Conservation (phyloP, 345 rosid species). For the Citrus inodora region DNA sequence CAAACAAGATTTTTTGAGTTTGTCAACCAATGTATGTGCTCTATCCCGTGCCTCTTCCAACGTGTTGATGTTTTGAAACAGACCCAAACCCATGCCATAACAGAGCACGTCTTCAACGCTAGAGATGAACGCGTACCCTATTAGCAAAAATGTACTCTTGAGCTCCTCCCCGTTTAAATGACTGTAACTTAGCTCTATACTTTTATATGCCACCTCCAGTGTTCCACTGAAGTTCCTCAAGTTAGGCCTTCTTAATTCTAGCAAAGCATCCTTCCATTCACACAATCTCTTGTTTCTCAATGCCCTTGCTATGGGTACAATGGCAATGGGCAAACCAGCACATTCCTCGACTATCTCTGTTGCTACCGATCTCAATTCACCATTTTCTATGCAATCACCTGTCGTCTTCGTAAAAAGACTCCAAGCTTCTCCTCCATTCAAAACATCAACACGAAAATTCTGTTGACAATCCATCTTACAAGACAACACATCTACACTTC, state of each 20-base stretch:
- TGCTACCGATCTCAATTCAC: constrained; percentile 5
- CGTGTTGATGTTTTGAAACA: not conserved
- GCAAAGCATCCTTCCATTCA: constrained; percentile 27
- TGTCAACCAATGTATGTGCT: no score
- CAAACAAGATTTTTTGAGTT: no score
- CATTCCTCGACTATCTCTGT: constrained; percentile 14
- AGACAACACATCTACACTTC: not conserved
- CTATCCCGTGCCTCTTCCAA: no score
- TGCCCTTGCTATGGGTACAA: constrained; percentile 16
- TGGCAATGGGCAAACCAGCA: constrained; percentile 29
- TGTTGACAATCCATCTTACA: not conserved
- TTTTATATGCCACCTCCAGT: not conserved
- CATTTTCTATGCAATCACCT: not conserved
- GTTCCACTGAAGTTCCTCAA: not conserved
- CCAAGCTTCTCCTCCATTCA: not conserved
- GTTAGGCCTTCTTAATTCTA: not conserved
- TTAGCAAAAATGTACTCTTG: constrained; percentile 18
- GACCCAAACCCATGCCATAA: constrained; percentile 20
- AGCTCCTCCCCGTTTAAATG: constrained; percentile 15
- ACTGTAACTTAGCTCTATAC: constrained; percentile 21
- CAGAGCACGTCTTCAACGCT: not conserved
- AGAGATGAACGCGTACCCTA: not conserved
- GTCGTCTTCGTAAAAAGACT: not conserved
- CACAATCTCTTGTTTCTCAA: not conserved
- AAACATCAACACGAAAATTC: not conserved